A percentile compares a stretch with the other conserved stretches of the same genome.
Evolutionary conservation across 768 basidiomycete species (phyloP).

Genomic region (Phlebiopsis flavidoalba): DNA sequence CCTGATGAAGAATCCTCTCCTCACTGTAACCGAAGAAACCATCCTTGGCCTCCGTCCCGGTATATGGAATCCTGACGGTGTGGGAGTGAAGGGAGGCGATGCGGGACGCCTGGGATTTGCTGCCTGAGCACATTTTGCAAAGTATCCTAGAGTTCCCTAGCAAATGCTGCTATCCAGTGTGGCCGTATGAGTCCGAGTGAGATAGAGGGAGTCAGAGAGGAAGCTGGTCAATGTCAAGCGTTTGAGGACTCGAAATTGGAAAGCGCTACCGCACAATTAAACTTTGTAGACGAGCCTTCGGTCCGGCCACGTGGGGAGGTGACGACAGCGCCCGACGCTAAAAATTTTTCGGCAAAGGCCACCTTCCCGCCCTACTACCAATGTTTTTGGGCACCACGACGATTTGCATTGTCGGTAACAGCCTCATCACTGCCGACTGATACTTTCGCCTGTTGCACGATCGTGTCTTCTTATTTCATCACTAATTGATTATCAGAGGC

Average conservation of each 20-base stretch:
- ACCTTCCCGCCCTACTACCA: neutral
- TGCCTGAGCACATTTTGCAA: neutral
- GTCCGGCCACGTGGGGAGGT: neutral
- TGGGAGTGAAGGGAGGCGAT: slow-evolving; percentile 3
- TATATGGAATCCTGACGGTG: slow-evolving; percentile 29
- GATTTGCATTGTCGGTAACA: too few species aligned
- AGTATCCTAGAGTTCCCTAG: too few species aligned
- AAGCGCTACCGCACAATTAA: neutral
- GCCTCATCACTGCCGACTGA: too few species aligned
- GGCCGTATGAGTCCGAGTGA: too few species aligned
- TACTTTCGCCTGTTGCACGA: too few species aligned
- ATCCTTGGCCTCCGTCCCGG: slow-evolving; percentile 56
- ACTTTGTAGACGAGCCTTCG: neutral
- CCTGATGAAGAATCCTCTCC: slow-evolving; percentile 72
- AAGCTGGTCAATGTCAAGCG: neutral
- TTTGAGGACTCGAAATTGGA: neutral
- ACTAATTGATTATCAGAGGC: too few species aligned
- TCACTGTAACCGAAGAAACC: slow-evolving; percentile 79
- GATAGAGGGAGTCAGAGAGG: neutral
- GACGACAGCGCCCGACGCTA: neutral
- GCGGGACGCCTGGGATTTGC: neutral
- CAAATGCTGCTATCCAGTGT: too few species aligned
- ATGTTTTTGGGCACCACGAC: too few species aligned
- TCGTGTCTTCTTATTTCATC: too few species aligned
- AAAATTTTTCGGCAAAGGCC: neutral